Evolutionary conservation across 2,329 filamentous ascomycete species (phyloP).

Genomic region (Venturia nashicola): DNA sequence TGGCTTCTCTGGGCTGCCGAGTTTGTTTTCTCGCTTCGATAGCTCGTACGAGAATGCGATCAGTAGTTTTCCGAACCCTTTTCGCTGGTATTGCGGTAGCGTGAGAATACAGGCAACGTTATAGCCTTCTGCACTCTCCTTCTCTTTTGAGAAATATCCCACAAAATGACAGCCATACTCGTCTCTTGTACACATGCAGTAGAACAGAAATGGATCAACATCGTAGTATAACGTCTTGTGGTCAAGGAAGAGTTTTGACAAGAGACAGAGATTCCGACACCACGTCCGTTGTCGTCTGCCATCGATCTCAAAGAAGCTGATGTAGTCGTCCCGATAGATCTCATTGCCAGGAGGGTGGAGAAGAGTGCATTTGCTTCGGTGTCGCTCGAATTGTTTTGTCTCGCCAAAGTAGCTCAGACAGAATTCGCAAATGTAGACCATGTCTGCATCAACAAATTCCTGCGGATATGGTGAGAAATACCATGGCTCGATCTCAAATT

Average conservation of each 20-base stretch:
- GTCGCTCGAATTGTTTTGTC: slow-evolving; percentile 68
- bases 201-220: slow-evolving; percentile 97
- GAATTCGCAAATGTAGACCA: slow-evolving; percentile 96
- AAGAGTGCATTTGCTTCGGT: slow-evolving; percentile 80
- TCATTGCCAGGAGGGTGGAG: slow-evolving; percentile 94
- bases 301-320: slow-evolving; percentile 97
- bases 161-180: slow-evolving; percentile 88
- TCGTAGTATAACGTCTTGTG: slow-evolving; percentile 99
- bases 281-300: slow-evolving; percentile 87
- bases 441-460: slow-evolving; percentile 73
- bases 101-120: slow-evolving; percentile 98
- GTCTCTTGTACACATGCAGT: slow-evolving; percentile 86
- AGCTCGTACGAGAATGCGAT: slow-evolving; percentile 98
- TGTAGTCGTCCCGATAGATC: slow-evolving; percentile 87
- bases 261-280: slow-evolving; percentile 87
- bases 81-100: slow-evolving; percentile 88
- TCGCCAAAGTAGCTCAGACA: slow-evolving; percentile 86
- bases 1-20: slow-evolving; percentile 93
- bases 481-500: slow-evolving; percentile 88
- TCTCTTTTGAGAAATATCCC: slow-evolving; percentile 99
- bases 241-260: slow-evolving; percentile 93
- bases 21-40: slow-evolving; percentile 85
- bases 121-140: slow-evolving; percentile 92
- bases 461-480: slow-evolving; percentile 98
- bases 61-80: slow-evolving; percentile 82